These are phyloP conservation scores for Echria macrotheca DNA, from an alignment of 495 filamentous ascomycete species.

Conservation along the genomic window DNA sequence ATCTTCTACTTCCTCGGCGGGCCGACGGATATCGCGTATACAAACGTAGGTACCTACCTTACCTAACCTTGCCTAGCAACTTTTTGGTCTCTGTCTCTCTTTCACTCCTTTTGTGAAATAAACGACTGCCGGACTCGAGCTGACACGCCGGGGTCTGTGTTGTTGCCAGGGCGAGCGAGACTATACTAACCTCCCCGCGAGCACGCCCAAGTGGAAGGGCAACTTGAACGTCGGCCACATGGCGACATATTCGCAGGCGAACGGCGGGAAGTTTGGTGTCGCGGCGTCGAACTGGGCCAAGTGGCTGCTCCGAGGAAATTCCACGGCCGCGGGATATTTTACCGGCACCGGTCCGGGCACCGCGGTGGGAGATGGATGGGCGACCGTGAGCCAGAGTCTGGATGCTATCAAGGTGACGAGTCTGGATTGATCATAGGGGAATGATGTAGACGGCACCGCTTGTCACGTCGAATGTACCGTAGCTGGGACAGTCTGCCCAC, in stretches of 20 bases:
- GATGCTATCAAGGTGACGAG: constrained; percentile 6
- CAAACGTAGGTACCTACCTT: too few relatives aligned
- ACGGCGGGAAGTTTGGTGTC: constrained; percentile 5
- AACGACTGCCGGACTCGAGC: too few relatives aligned
- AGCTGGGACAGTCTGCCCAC: too few relatives aligned
- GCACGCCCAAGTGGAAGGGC: constrained; percentile 6
- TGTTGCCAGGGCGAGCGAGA: constrained; percentile 7
- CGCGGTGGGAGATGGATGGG: constrained; percentile 3
- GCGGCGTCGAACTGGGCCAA: constrained; percentile 2
- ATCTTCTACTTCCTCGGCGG: background rate
- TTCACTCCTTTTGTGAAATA: background rate
- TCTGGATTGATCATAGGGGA: constrained; percentile 1
- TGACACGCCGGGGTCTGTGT: too few relatives aligned
- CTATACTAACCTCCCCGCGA: background rate
- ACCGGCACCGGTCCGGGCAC: constrained; percentile 1
- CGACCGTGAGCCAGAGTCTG: background rate
- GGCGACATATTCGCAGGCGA: background rate
- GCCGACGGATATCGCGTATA: background rate
- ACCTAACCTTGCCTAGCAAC: too few relatives aligned
- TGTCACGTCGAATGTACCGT: too few relatives aligned
- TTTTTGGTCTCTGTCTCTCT: too few relatives aligned
- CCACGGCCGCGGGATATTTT: background rate
- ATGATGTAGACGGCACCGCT: too few relatives aligned
- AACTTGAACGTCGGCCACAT: constrained; percentile 1
- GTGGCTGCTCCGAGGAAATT: background rate